Evolutionary conservation across 1,284 basidiomycete genomes (phyloP), one percentile per base, ranked within the genome.

Genomic region (Peniophora sp.): DNA sequence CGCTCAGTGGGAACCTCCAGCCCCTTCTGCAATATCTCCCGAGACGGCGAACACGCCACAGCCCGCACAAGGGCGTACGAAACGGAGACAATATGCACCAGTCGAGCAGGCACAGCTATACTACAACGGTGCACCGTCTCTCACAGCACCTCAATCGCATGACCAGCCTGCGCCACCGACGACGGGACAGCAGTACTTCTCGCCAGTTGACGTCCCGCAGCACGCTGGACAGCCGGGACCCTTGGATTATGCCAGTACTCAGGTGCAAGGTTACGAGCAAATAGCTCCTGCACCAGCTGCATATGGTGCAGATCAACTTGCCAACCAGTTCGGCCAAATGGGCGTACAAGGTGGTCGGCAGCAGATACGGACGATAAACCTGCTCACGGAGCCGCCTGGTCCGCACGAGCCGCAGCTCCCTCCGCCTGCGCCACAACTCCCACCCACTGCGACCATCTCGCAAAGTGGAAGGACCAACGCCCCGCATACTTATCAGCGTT

Each of bases 401-500:
- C 92, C 96, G 12, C 79, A 80, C 50, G 92, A 92, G 53, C 73
- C 98, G 49, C 74, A 82, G 47, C 74, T 78, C 34, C 84, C 89
- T 1, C 94, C 96, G 6, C 97, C 96, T 8, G 86, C 92, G 56
- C 92, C 96, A 55, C 77, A 89, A 22, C 75, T 99, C 8, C 95
- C 97, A 1, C 85, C 91, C 24, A 80, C 81, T 55, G 75, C 94
- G 10, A 85, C 83, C 55, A 77, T 97, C 55, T 89, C 92, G 10
- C 81, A 84, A 36, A 85, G 87, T 17, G 87, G 92, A 0, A 73
- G 77, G 50, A 84, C 90, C 41, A 92, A 95, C 62, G 87, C 94
- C 19, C 89, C 97, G 62, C 78, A 86, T 27, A 94, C 89, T 16
- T 99, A 97, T 70, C 92, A 97, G 71, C 85, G 97, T 46, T 86